phyloP scores from a whole-genome alignment of 306 rosid species.

The Quercus ilex region DNA sequence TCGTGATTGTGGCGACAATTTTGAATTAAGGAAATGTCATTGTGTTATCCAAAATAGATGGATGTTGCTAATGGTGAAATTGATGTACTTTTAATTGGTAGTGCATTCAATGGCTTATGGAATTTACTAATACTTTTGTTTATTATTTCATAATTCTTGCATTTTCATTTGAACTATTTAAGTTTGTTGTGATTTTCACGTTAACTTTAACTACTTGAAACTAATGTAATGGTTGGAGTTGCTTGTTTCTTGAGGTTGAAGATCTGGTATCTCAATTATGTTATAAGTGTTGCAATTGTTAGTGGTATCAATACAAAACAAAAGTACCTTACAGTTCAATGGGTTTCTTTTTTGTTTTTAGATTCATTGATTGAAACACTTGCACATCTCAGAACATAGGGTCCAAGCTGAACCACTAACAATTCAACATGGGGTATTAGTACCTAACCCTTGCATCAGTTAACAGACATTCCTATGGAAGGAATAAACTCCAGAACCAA shows the following conservation, averaged over 20 bases:
- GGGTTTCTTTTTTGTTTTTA: not conserved
- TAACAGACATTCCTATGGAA: too few species aligned
- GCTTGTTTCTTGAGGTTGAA: not conserved
- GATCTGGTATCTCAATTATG: not conserved
- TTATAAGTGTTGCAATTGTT: not conserved
- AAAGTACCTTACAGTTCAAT: not conserved
- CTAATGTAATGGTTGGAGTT: not conserved
- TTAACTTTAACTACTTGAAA: not conserved
- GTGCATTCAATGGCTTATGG: not conserved
- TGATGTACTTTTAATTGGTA: not conserved
- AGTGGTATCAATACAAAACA: not conserved
- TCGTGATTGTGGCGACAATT: constrained; percentile 1
- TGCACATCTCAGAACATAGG: too few species aligned
- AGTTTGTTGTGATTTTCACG: not conserved
- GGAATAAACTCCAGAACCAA: too few species aligned
- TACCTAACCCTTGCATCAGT: too few species aligned
- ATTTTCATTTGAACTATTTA: not conserved
- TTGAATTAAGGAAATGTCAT: constrained; percentile 24
- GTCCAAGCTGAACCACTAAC: too few species aligned
- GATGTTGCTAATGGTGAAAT: not conserved
- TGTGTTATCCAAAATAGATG: not conserved
- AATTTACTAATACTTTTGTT: not conserved
- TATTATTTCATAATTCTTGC: not conserved
- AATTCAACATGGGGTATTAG: too few species aligned
- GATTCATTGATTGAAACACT: too few species aligned